Percentiles rank a stretch among this genome's conserved stretches.
Conservation (phyloP, 495 filamentous ascomycete genomes). For the Tuber aestivum region DNA sequence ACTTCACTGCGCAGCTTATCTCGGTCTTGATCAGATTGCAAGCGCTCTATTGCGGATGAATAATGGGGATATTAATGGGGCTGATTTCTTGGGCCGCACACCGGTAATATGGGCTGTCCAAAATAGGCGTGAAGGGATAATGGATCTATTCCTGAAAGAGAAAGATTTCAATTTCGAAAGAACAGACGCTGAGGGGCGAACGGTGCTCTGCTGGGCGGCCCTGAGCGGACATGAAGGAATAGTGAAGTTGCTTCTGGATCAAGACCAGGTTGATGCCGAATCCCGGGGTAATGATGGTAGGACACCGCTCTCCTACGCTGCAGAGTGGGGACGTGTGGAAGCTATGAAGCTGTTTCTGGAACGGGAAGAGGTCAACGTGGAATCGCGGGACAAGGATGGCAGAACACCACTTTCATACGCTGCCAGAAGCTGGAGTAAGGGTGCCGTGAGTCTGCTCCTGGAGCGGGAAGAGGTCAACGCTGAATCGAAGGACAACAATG, state of each 20-base stretch:
- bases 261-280: constrained; percentile 13
- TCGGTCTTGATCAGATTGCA: neutral
- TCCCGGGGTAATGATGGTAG: constrained; percentile 9
- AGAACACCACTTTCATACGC: no score
- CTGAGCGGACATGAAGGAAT: constrained; percentile 45
- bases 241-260: constrained; percentile 23
- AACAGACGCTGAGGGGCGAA: constrained; percentile 36
- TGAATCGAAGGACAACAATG: no score
- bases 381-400: no score
- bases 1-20: no score
- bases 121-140: no score
- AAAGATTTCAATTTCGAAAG: constrained; percentile 18
- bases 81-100: no score
- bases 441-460: constrained; percentile 33
- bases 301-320: constrained; percentile 37
- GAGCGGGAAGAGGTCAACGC: constrained; percentile 6
- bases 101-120: no score
- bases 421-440: constrained; percentile 42
- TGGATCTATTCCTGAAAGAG: no score
- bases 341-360: constrained; percentile 41
- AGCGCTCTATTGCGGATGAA: neutral
- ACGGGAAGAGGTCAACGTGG: constrained; percentile 7
- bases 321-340: constrained; percentile 34
- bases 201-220: constrained; percentile 45
- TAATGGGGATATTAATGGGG: neutral